Conservation (phyloP, 2,329 filamentous ascomycete species). For the Colletotrichum tanaceti region DNA sequence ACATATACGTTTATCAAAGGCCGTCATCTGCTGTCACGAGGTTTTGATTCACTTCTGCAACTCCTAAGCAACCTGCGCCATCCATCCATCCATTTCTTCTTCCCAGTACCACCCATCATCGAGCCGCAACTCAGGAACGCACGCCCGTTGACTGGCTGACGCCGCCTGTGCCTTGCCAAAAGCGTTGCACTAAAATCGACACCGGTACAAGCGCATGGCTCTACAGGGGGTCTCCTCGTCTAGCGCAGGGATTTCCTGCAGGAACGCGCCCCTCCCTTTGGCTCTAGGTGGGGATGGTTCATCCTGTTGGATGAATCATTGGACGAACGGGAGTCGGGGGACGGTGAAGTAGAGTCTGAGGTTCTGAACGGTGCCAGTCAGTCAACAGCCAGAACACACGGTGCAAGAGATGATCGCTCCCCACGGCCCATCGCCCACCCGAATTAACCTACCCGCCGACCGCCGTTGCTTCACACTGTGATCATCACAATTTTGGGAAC, state of each 20-base stretch:
- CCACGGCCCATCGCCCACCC: neutral
- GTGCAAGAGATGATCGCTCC: constrained; percentile 9
- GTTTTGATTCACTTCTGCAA: neutral
- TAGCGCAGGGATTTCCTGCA: constrained; percentile 38
- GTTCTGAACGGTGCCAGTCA: constrained; percentile 4
- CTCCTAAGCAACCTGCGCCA: neutral
- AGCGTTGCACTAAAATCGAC: constrained; percentile 38
- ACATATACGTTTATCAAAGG: neutral
- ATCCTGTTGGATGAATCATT: constrained; percentile 23
- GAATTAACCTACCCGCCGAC: neutral
- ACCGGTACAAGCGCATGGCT: constrained; percentile 27
- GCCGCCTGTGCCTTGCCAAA: constrained; percentile 26
- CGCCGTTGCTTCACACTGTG: constrained; percentile 29
- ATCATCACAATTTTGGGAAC: constrained; percentile 1
- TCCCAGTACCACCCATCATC: constrained; percentile 8
- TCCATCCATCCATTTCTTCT: neutral
- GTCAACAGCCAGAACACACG: constrained; percentile 15
- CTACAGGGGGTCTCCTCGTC: constrained; percentile 33
- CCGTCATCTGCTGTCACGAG: neutral
- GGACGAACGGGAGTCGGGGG: constrained; percentile 5
- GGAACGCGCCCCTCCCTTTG: constrained; percentile 40
- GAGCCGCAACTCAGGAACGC: constrained; percentile 30
- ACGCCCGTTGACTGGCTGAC: constrained; percentile 30
- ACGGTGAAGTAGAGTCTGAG: no score
- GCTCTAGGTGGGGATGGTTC: constrained; percentile 24